Conservation (phyloP, 352 stramenopile genomes). For the Thraustochytrium striatum region DNA sequence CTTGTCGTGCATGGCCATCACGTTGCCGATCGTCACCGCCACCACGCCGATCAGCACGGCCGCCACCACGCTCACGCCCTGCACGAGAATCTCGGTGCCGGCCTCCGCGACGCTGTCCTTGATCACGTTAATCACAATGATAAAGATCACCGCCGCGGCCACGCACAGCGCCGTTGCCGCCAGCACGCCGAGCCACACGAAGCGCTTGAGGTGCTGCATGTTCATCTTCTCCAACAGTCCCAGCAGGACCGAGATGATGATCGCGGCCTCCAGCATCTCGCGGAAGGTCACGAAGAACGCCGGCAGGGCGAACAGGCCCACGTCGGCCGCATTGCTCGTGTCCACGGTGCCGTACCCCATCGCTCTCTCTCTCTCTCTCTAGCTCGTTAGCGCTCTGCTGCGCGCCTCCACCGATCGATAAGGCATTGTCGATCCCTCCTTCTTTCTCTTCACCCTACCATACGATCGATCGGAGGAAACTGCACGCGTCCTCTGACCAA, state of each 20-base stretch:
- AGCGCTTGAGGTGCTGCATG: conserved; percentile 50
- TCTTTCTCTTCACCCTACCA: no score
- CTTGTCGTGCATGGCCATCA: conserved; percentile 46
- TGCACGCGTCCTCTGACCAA: no score
- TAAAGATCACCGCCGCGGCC: conserved; percentile 46
- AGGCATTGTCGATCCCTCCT: no score
- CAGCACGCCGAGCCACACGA: conserved; percentile 53
- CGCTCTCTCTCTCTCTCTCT: neutral
- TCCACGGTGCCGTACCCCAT: neutral
- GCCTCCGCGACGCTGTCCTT: conserved; percentile 52
- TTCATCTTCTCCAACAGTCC: conserved; percentile 54
- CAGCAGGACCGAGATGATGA: conserved; percentile 55
- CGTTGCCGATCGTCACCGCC: conserved; percentile 54
- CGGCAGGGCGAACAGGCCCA: conserved; percentile 47
- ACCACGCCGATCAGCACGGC: conserved; percentile 54
- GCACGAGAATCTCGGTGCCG: conserved; percentile 44
- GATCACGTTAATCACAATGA: conserved; percentile 53
- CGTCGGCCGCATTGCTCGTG: neutral
- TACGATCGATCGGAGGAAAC: no score
- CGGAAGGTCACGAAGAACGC: conserved; percentile 50
- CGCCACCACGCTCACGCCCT: conserved; percentile 52
- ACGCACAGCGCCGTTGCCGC: conserved; percentile 1
- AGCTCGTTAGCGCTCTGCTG: no score
- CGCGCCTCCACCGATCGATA: no score
- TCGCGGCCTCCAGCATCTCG: conserved; percentile 53